phyloP scores from a whole-genome alignment of 2,329 filamentous ascomycete species.

The Orbilia ellipsospora region DNA sequence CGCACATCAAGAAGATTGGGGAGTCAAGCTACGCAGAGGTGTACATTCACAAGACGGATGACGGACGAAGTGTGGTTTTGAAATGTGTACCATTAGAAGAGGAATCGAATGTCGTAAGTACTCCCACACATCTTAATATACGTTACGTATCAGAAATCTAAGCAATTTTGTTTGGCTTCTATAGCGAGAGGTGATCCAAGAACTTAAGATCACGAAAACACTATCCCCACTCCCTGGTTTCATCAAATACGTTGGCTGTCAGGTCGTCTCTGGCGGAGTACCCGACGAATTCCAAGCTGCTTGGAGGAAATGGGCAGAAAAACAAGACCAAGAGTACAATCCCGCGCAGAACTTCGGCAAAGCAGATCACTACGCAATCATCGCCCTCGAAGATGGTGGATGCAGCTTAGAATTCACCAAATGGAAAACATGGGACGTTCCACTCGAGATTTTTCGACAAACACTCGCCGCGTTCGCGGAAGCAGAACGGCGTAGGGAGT shows the following conservation, averaged over 20 bases:
- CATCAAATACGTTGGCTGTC: conserved; percentile 44
- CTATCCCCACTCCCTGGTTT: conserved; percentile 36
- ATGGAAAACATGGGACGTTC: conserved; percentile 45
- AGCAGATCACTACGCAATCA: conserved; percentile 35
- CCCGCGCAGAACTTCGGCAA: background rate
- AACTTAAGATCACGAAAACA: conserved; percentile 34
- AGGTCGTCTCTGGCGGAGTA: conserved; percentile 28
- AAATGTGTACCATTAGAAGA: conserved; percentile 27
- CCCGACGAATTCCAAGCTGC: conserved; percentile 30
- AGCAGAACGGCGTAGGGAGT: conserved; percentile 22
- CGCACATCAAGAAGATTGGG: conserved; percentile 46
- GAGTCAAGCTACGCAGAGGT: conserved; percentile 50
- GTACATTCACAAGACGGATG: conserved; percentile 38
- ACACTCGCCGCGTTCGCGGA: conserved; percentile 22
- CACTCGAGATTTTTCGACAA: conserved; percentile 44
- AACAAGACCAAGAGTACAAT: conserved; percentile 10
- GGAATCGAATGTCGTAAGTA: conserved; percentile 38
- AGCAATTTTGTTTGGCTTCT: background rate
- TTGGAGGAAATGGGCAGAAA: conserved; percentile 27
- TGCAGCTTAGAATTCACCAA: conserved; percentile 32
- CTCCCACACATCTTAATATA: background rate
- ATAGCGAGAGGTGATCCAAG: conserved; percentile 40
- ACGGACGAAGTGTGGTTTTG: conserved; percentile 31
- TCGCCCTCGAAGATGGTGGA: conserved; percentile 48
- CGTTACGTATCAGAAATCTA: background rate